Evolutionary conservation across 345 rosid species (phyloP), one percentile per base, ranked within the genome.

Genomic region (Salix arbutifolia): DNA sequence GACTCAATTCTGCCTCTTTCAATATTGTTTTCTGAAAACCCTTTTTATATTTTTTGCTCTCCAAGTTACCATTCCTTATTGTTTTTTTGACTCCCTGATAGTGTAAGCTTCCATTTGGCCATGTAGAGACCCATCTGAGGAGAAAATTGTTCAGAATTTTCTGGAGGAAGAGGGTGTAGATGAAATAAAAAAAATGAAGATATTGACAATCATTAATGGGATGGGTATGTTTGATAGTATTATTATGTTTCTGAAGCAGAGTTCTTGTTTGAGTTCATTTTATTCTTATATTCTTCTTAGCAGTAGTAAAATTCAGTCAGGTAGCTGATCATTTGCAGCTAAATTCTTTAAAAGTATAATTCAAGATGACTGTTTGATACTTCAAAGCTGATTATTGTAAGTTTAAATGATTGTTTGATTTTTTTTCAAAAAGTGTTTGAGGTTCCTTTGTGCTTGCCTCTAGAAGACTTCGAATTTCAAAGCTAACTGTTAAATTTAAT

Each of bases 121-220:
- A 67, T 76, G 76, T 71, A 91, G 95, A 73, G 93, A 91, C 78
- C 91, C 89, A 72, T 88, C 88, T 0, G 89, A 92, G 79, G 91
- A 85, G 64, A 91, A 85, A 72, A 79, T 90, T 77, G 92, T 90
- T 37, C 92, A 91, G 84, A 89, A 90, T 44, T 94, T 94, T 81
- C 92, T 94, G 65, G 90, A 87, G 74, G 90, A 90, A 71, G 90
- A 88, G 74, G 88, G 88, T 65, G 28, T 90, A 25, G 90, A 89
- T 67, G 91, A 89, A 75, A 74, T 78, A 85, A 88, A 86, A 78
- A 92, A 86, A 86, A 73, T n/a, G 58, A 90, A 86, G 83, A 91
- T 94, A 80, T 82, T 90, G 53, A 78, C 42, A 60, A 88, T 91
- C 86, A 87, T 92, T 69, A 84, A 84, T 76, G 89, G 89, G 76